A percentile compares a stretch with the other conserved stretches of the same genome.
Conservation (phyloP, 2,329 filamentous ascomycete species). For the Rhynchosporium secalis region DNA sequence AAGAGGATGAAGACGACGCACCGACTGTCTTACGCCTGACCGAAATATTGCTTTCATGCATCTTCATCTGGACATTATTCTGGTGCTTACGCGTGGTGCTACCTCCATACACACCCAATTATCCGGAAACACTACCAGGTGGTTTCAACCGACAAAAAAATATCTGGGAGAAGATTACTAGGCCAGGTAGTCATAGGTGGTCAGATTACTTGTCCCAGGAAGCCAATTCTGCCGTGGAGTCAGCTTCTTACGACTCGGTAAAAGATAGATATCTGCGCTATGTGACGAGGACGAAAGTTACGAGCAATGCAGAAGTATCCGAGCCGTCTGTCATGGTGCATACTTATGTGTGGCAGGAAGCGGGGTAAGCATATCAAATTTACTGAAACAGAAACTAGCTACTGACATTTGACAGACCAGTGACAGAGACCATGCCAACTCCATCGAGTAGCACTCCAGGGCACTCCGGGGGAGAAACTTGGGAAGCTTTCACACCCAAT, state of each 20-base stretch:
- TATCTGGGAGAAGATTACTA: neutral
- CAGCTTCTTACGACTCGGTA: neutral
- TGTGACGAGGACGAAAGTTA: neutral
- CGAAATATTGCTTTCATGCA: neutral
- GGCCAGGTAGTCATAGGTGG: neutral
- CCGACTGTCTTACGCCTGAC: neutral
- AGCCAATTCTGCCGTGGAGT: neutral
- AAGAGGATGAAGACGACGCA: neutral
- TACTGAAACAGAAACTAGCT: neutral
- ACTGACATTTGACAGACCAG: neutral
- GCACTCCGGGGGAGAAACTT: neutral
- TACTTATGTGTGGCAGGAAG: neutral
- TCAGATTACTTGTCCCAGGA: neutral
- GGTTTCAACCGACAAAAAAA: neutral
- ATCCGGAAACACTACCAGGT: neutral
- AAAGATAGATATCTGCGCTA: neutral
- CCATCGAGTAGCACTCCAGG: neutral
- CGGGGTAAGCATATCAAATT: neutral
- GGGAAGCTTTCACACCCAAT: neutral
- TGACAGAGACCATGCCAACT: neutral
- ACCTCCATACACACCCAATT: neutral
- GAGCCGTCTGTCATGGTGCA: neutral
- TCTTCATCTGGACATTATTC: neutral
- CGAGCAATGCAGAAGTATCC: no score
- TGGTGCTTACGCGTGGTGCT: neutral